A percentile compares a stretch with the other conserved stretches of the same genome.
phyloP scores from a whole-genome alignment of 768 basidiomycete genomes.

The Boletus sp. region DNA sequence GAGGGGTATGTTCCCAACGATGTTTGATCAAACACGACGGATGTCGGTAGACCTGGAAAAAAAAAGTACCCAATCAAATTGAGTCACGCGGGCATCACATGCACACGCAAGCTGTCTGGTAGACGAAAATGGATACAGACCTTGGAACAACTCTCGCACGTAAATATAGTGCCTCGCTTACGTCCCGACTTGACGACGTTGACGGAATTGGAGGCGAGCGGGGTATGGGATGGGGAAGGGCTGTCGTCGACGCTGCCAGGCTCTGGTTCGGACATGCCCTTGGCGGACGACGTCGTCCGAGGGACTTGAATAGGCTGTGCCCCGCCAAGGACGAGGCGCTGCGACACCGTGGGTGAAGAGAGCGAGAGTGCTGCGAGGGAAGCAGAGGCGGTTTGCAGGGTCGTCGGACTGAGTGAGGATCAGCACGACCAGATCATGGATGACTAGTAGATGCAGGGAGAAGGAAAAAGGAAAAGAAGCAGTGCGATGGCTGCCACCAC shows the following conservation, averaged over 20 bases:
- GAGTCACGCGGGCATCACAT: slow-evolving; percentile 2
- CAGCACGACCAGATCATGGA: slow-evolving; percentile 1
- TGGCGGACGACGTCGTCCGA: neutral
- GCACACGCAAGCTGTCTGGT: slow-evolving; percentile 1
- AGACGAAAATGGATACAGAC: slow-evolving; percentile 36
- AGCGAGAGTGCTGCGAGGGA: slow-evolving; percentile 43
- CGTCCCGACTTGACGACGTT: slow-evolving; percentile 45
- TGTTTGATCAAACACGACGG: slow-evolving; percentile 96
- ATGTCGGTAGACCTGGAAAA: slow-evolving; percentile 74
- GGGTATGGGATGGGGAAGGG: slow-evolving; percentile 5
- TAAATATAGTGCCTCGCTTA: slow-evolving; percentile 84
- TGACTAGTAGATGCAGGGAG: neutral
- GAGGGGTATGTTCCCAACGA: slow-evolving; percentile 96
- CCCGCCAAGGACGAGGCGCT: slow-evolving; percentile 10
- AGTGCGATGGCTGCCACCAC: neutral
- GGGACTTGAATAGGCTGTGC: slow-evolving; percentile 16
- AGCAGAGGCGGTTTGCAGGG: slow-evolving; percentile 37
- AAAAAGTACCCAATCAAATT: neutral
- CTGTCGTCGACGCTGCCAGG: slow-evolving; percentile 17
- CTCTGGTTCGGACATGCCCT: slow-evolving; percentile 6
- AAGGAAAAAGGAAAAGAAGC: neutral
- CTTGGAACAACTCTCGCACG: slow-evolving; percentile 95
- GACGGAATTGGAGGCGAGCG: slow-evolving; percentile 7
- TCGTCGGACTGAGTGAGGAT: slow-evolving; percentile 30
- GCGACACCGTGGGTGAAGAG: slow-evolving; percentile 38